Evolutionary conservation across 2,329 filamentous ascomycete species (phyloP).

Genomic region (Penicillium olsonii): DNA sequence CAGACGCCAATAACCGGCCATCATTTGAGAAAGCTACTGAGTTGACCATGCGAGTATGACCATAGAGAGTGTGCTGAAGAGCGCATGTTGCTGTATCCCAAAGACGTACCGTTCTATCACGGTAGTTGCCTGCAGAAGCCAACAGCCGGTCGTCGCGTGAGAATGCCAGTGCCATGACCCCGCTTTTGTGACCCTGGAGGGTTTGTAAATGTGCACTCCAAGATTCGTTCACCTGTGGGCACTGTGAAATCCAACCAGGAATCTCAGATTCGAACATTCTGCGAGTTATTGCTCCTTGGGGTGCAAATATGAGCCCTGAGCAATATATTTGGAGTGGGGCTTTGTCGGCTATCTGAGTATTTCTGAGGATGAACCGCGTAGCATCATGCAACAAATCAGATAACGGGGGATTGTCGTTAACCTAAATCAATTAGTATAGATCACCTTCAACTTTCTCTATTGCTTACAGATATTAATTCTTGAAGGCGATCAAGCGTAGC

Average conservation of each 20-base stretch:
- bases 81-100: background rate
- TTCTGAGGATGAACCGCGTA: slow-evolving; percentile 30
- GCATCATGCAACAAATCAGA: slow-evolving; percentile 30
- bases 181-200: background rate
- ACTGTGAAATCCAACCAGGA: slow-evolving; percentile 14
- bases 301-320: slow-evolving; percentile 33
- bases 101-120: background rate
- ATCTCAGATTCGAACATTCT: slow-evolving; percentile 20
- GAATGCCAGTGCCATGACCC: background rate
- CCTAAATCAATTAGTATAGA: slow-evolving; percentile 11
- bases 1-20: background rate
- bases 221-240: slow-evolving; percentile 9
- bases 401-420: slow-evolving; percentile 6
- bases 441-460: background rate
- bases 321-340: slow-evolving; percentile 37
- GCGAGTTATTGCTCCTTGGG: slow-evolving; percentile 25
- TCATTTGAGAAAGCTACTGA: background rate
- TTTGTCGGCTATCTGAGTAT: slow-evolving; percentile 25
- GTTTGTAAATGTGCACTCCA: slow-evolving; percentile 10
- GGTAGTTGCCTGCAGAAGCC: background rate
- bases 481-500: slow-evolving; percentile 18
- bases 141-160: background rate
- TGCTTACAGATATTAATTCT: background rate
- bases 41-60: background rate
- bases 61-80: background rate